Evolutionary conservation across 148 eudicot species (phyloP), one percentile per base, ranked within the genome.

Genomic region (Cornus controversa): DNA sequence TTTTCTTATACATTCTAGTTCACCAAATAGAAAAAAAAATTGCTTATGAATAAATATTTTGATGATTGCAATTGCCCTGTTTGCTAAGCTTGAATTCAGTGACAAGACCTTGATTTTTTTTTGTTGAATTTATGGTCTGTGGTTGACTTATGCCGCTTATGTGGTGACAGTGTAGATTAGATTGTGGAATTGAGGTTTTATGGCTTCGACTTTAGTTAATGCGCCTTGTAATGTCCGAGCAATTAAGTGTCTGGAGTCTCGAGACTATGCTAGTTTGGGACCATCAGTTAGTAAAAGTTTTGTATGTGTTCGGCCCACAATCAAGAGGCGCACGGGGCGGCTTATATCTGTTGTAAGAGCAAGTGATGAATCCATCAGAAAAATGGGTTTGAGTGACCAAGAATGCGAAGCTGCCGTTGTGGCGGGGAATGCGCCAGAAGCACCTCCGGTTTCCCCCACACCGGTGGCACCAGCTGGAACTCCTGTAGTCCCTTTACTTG

Each of bases 331-430:
- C 4, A 14, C 7, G 60, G 31, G 31, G 24, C 78, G 80, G n/a
- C 31, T 75, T 36, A 74, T 64, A 42, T 71, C 77, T 1, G 18
- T 45, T 20, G 85, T 88, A 25, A 90, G 79, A 67, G 88, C 92
- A 8, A 76, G 85, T 40, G 89, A 80, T 64, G 86, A 79, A 36
- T 77, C 82, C 18, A 68, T 84, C 3, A 62, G 82, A 69, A 93
- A 91, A 77, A 54, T 57, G 45, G 86, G 91, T 0, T 50, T 71
- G 80, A 93, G 82, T 69, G 90, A 82, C 75, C 98, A 84, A 36
- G 97, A 96, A 70, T 93, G 97, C 70, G 99, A 96, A 78, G 97
- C 99, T 72, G 92, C 93, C 63, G 97, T 91, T 11, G 98, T 89
- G 9, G 93, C 97, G 18, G 98, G 99, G 8, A 85, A 90, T 71